Percentiles rank a stretch among this genome's conserved stretches.
Evolutionary conservation across 1,284 basidiomycete species (phyloP).

Genomic region (Entoloma clypeatum): DNA sequence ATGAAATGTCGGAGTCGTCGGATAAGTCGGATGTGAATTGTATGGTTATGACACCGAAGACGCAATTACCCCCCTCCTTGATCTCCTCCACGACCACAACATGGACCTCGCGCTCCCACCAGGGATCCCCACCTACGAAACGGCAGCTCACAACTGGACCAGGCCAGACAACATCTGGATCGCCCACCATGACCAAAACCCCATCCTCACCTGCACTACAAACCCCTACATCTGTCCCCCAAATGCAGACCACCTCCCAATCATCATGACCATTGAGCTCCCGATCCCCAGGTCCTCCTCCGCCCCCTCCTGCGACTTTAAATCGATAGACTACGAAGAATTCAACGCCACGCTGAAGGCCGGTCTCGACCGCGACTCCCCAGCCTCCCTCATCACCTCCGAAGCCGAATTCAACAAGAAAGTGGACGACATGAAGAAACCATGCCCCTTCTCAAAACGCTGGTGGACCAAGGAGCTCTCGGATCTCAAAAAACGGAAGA

Average conservation of each 20-base stretch:
- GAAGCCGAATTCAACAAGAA: slow-evolving; percentile 2
- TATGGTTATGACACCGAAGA: too few relatives aligned
- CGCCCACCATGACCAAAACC: neutral
- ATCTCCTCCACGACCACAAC: neutral
- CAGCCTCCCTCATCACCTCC: neutral
- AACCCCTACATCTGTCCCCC: neutral
- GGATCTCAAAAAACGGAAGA: neutral
- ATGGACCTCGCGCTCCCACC: slow-evolving; percentile 8
- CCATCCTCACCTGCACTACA: slow-evolving; percentile 5
- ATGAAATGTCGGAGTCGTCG: too few relatives aligned
- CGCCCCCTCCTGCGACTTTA: slow-evolving; percentile 1
- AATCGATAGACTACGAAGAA: neutral
- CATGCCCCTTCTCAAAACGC: neutral
- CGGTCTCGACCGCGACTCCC: neutral
- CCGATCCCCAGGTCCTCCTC: neutral
- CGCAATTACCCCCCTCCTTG: neutral
- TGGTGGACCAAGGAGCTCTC: slow-evolving; percentile 6
- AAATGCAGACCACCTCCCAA: slow-evolving; percentile 7
- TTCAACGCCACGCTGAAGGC: slow-evolving; percentile 3
- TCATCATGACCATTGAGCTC: slow-evolving; percentile 1
- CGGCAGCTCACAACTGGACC: neutral
- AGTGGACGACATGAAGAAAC: neutral
- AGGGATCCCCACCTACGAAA: neutral
- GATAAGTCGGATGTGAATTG: too few relatives aligned
- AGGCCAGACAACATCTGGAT: slow-evolving; percentile 10